Base-by-base conservation (phyloP, 495 filamentous ascomycete species). In the Sordaria brevicollis region DNA sequence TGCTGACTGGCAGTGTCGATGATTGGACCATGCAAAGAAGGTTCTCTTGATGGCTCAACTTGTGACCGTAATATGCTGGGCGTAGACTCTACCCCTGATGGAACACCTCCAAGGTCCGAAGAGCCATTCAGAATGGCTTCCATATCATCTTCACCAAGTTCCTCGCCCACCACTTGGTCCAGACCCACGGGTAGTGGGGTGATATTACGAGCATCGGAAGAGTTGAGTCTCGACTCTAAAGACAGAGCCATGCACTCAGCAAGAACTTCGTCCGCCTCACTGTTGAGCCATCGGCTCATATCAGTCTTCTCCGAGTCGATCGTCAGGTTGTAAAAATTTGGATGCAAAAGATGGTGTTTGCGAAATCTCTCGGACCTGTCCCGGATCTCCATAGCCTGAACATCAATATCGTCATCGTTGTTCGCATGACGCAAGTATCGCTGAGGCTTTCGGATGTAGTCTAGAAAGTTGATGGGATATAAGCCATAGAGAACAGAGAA, bases 401-500 rank as follows among this genome's bases (percentile, higher is more conserved):
- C 83, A 72, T 93, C 90, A 54, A 92, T 83, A 54, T 90, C 88
- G 34, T 92, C 88, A 25, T 85, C 84, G 66, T 87, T 87, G 65
- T 88, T 82, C 7, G 86, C 84, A 73, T 88, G 85, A 41, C 89
- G 86, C 2, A 93, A 79, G 70, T 88, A 92, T 73, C 88, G 85
- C 38, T 90, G 86, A 3, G 91, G 90, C 72, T 93, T 92, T 31
- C 90, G 83, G 62, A 93, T 89, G 78, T 91, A 93, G 72, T 87
- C 87, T 82, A 89, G 85, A 76, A 93, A 89, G 75, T 92, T 92
- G 70, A 92, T 86, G n/a, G 91, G 91, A 71, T 93, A 93, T 9
- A 93, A 80, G 13, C 91, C 91, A 70, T 93, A 93, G 3, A 93
- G 81, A 54, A 91, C 87, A 9, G 93, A 88, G 84, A 97, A 88